A percentile compares a stretch with the other conserved stretches of the same genome.
These are phyloP conservation scores for Cladophialophora yegresii DNA, from an alignment of 2,329 filamentous ascomycete species.

Conservation along the genomic window DNA sequence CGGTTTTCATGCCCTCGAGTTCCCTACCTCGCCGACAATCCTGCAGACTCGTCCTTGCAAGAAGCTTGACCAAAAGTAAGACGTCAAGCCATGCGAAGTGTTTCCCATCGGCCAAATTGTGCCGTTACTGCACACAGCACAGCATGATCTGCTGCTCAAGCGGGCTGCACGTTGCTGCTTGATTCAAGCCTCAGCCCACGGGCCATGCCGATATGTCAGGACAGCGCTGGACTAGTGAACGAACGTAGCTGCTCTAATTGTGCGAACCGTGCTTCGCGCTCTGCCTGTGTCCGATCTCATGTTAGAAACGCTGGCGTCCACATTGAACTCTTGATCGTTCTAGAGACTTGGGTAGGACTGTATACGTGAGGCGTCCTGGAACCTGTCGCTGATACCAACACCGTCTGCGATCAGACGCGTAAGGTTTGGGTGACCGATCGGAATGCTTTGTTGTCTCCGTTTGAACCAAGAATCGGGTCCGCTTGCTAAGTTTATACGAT, in stretches of 20 bases:
- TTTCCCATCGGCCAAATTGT: slow-evolving; percentile 17
- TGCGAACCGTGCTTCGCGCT: neutral
- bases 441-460: neutral
- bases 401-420: neutral
- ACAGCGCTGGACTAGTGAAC: neutral
- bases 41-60: neutral
- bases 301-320: neutral
- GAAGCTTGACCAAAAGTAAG: slow-evolving; percentile 3
- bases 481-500: slow-evolving; percentile 20
- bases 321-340: neutral
- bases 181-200: slow-evolving; percentile 20
- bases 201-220: slow-evolving; percentile 12
- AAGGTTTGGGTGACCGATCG: neutral
- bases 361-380: neutral
- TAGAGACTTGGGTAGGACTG: neutral
- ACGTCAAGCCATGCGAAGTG: neutral
- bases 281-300: neutral
- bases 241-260: neutral
- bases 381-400: neutral
- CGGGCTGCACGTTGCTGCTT: slow-evolving; percentile 21
- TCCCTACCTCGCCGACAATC: neutral
- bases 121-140: neutral
- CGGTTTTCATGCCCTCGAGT: neutral
- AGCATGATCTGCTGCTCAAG: slow-evolving; percentile 20
- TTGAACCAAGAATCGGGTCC: slow-evolving; percentile 15